phyloP scores from a whole-genome alignment of 139 green algal genomes.

The Haematococcus lacustris region DNA sequence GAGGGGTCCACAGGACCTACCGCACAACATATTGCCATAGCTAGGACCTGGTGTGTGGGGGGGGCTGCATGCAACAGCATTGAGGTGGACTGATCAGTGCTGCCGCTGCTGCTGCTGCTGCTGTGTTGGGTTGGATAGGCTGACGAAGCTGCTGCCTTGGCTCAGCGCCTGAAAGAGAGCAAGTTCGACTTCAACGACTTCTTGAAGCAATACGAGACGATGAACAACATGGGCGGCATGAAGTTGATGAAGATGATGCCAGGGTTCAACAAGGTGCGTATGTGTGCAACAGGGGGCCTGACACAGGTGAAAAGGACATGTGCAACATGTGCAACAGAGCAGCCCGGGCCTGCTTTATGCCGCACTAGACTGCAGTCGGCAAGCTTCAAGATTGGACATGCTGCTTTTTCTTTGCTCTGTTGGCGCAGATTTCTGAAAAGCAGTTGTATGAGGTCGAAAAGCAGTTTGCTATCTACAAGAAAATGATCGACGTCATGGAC shows the following conservation, averaged over 20 bases:
- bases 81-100: not conserved
- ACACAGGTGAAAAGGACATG: too few species aligned
- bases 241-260: conserved; percentile 92
- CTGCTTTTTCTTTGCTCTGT: too few species aligned
- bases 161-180: conserved; percentile 71
- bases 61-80: too few species aligned
- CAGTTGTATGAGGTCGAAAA: conserved; percentile 81
- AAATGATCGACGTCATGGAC: conserved; percentile 85
- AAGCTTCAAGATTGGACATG: too few species aligned
- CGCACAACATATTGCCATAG: too few species aligned
- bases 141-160: conserved; percentile 67
- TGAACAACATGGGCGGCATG: conserved; percentile 89
- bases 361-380: too few species aligned
- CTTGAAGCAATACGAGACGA: conserved; percentile 86
- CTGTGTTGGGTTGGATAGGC: conserved; percentile 43
- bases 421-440: conserved; percentile 83
- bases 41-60: too few species aligned
- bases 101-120: not conserved
- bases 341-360: too few species aligned
- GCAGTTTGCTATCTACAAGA: conserved; percentile 64
- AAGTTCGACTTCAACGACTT: conserved; percentile 99
- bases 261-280: conserved; percentile 60
- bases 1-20: too few species aligned
- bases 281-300: too few species aligned
- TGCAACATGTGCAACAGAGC: too few species aligned